Conservation (phyloP, 2,329 filamentous ascomycete species). For the Arachnomyces sp. region DNA sequence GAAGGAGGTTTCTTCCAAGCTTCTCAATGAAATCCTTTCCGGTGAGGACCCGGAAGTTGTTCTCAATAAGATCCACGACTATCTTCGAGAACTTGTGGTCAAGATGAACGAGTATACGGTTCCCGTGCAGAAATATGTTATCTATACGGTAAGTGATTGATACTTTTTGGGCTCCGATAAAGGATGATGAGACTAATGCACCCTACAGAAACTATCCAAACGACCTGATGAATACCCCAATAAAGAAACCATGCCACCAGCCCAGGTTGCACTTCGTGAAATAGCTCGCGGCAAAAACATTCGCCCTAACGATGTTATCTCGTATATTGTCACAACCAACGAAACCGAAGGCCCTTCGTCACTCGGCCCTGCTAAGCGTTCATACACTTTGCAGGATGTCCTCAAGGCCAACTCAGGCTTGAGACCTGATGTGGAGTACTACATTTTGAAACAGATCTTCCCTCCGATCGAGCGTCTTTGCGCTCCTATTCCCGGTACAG, state of each 20-base stretch:
- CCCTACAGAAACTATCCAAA: constrained; percentile 75
- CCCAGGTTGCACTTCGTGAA: constrained; percentile 87
- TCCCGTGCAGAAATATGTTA: constrained; percentile 82
- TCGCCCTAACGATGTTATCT: constrained; percentile 90
- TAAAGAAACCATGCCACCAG: constrained; percentile 89
- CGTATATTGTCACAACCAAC: constrained; percentile 78
- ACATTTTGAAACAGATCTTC: constrained; percentile 96
- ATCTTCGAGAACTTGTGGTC: constrained; percentile 72
- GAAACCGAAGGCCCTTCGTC: constrained; percentile 51
- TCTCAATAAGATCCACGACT: constrained; percentile 84
- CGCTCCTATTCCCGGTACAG: constrained; percentile 89
- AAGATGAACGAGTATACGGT: constrained; percentile 79
- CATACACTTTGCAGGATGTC: constrained; percentile 78
- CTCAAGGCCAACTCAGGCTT: constrained; percentile 68
- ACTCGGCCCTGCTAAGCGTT: constrained; percentile 70
- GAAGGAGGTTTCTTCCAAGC: constrained; percentile 83
- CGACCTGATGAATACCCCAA: constrained; percentile 90
- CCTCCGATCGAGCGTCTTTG: constrained; percentile 96
- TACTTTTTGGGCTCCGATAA: neutral
- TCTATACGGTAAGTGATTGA: constrained; percentile 60
- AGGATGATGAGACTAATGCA: constrained; percentile 12
- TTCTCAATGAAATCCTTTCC: constrained; percentile 90
- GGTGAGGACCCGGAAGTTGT: constrained; percentile 86
- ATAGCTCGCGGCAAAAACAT: constrained; percentile 79
- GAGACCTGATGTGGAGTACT: constrained; percentile 91